phyloP scores from a whole-genome alignment of 2,329 filamentous ascomycete genomes.

The Pestalotiopsis sp. region DNA sequence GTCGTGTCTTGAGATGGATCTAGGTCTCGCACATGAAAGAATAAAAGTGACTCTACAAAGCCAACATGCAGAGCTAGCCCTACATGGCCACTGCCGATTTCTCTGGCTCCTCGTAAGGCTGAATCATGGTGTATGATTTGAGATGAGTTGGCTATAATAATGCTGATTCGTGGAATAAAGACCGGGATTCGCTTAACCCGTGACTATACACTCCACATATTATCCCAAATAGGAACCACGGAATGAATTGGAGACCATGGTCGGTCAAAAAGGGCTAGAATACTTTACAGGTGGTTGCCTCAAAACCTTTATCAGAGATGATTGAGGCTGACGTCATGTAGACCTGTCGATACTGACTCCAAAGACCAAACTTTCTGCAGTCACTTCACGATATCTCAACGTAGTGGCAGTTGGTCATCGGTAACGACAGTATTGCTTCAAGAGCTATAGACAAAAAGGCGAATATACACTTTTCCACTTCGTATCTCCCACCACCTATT shows the following conservation, averaged over 20 bases:
- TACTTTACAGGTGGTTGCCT: too few species aligned
- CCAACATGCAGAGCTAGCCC: not conserved
- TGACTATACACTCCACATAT: slow-evolving; percentile 2
- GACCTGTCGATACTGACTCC: not conserved
- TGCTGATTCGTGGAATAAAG: slow-evolving; percentile 6
- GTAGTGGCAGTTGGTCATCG: not conserved
- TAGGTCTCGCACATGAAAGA: not conserved
- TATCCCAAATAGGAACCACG: not conserved
- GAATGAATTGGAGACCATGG: not conserved
- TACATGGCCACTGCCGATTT: not conserved
- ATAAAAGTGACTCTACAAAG: not conserved
- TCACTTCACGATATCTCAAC: not conserved
- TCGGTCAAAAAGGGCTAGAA: not conserved
- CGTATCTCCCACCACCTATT: not conserved
- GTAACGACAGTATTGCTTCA: slow-evolving; percentile 2
- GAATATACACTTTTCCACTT: not conserved
- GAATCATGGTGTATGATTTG: not conserved
- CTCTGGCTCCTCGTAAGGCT: not conserved
- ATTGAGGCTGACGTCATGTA: not conserved
- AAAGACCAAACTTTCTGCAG: not conserved
- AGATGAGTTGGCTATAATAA: not conserved
- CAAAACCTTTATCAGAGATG: not conserved
- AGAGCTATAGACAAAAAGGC: not conserved
- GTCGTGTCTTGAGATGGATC: not conserved
- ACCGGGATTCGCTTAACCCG: slow-evolving; percentile 1